Conservation (phyloP, 495 filamentous ascomycete genomes). For the Aspergillus sclerotioniger region DNA sequence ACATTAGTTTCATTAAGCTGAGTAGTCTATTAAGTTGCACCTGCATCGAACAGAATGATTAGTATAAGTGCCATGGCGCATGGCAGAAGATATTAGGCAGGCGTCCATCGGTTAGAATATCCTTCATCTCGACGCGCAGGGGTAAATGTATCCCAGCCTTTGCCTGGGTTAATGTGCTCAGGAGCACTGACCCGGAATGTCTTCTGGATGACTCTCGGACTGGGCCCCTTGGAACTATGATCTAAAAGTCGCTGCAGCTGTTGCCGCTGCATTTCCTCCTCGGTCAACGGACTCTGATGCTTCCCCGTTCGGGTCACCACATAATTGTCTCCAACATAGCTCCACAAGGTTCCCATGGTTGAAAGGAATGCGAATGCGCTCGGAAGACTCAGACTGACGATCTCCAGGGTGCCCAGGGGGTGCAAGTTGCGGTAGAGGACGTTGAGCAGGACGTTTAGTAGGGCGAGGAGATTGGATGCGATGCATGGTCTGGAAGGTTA, state of each 20-base stretch:
- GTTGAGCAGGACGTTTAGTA: slow-evolving; percentile 35
- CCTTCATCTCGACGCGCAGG: slow-evolving; percentile 7
- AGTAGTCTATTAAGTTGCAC: no score
- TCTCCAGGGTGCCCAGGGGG: slow-evolving; percentile 24
- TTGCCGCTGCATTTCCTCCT: slow-evolving; percentile 40
- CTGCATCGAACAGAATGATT: background rate
- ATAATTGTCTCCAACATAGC: slow-evolving; percentile 21
- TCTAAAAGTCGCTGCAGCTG: slow-evolving; percentile 35
- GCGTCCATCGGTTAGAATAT: background rate
- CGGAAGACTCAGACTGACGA: slow-evolving; percentile 26
- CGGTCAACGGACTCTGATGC: slow-evolving; percentile 26
- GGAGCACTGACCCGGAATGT: slow-evolving; percentile 36
- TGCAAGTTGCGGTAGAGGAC: slow-evolving; percentile 28
- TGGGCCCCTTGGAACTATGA: slow-evolving; percentile 22
- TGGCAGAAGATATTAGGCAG: background rate
- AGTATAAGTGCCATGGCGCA: background rate
- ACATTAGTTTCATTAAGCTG: no score
- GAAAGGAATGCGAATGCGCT: slow-evolving; percentile 26
- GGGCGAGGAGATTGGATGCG: slow-evolving; percentile 27
- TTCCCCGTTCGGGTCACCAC: slow-evolving; percentile 4
- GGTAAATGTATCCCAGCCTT: slow-evolving; percentile 15
- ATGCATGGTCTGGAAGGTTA: slow-evolving; percentile 28
- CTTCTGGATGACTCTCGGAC: slow-evolving; percentile 25
- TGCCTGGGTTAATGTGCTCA: slow-evolving; percentile 15
- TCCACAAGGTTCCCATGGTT: slow-evolving; percentile 26